phyloP scores from a whole-genome alignment of 2,329 filamentous ascomycete species.

The Aurifilum marmelostoma region DNA sequence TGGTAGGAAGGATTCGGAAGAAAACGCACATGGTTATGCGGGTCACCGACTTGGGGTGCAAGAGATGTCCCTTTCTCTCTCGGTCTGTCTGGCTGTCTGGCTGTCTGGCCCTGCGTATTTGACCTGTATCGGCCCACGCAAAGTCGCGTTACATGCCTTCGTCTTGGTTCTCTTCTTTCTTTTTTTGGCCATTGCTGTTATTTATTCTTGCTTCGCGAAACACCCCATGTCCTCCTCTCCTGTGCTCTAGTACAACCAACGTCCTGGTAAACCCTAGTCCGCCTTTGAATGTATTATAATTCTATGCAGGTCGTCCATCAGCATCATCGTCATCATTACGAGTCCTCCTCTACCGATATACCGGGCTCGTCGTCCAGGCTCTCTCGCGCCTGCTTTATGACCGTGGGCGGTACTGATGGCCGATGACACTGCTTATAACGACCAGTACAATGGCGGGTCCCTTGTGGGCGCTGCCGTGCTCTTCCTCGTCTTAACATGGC shows the following conservation, averaged over 20 bases:
- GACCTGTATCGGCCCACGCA: background rate
- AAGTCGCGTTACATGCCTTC: background rate
- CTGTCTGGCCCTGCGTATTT: conserved; percentile 1
- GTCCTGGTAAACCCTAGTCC: background rate
- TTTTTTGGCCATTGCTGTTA: background rate
- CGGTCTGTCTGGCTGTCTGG: background rate
- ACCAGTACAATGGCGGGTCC: conserved; percentile 44
- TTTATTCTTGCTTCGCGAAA: background rate
- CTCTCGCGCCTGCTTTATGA: conserved; percentile 12
- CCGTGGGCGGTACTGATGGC: conserved; percentile 36
- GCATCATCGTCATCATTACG: too few species aligned
- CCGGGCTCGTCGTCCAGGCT: background rate
- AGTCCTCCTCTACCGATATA: background rate
- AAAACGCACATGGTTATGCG: background rate
- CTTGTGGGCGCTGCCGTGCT: conserved; percentile 42
- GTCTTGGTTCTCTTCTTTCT: conserved; percentile 5
- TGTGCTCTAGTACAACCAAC: background rate
- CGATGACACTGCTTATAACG: conserved; percentile 38
- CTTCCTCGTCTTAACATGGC: conserved; percentile 46
- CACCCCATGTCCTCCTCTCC: background rate
- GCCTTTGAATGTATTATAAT: background rate
- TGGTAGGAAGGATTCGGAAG: background rate
- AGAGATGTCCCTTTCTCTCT: background rate
- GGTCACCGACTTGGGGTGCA: background rate
- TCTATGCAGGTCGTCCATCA: background rate